A percentile compares a stretch with the other conserved stretches of the same genome.
These are phyloP conservation scores for Peniophora sp. DNA, from an alignment of 1,284 basidiomycete species.

Conservation along the genomic window DNA sequence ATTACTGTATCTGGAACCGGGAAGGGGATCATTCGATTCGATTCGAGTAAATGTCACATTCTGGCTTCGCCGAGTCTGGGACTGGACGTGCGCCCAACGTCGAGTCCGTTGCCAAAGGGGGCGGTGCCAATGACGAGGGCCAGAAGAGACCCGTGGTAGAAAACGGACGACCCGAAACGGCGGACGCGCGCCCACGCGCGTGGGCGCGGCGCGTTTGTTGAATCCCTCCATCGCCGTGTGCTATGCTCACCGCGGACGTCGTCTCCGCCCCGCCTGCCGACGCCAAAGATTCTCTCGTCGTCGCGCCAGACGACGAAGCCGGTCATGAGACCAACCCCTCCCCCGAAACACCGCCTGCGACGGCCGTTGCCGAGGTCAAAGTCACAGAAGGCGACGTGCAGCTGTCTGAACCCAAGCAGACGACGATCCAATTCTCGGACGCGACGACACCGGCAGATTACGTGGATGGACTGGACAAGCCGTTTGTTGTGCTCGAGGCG, in stretches of 20 bases:
- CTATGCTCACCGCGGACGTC: neutral
- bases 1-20: neutral
- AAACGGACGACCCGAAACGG: too few relatives aligned
- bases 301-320: neutral
- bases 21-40: neutral
- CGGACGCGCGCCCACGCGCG: too few relatives aligned
- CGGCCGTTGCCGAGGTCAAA: neutral
- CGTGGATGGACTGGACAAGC: neutral
- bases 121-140: too few relatives aligned
- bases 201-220: too few relatives aligned
- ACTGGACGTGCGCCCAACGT: too few relatives aligned
- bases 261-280: neutral
- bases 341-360: slow-evolving; percentile 3
- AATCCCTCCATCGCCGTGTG: too few relatives aligned
- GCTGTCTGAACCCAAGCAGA: neutral
- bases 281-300: neutral
- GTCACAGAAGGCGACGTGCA: too few relatives aligned
- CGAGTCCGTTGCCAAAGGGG: too few relatives aligned
- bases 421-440: slow-evolving; percentile 1
- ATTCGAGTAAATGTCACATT: too few relatives aligned
- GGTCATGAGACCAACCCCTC: slow-evolving; percentile 1
- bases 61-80: too few relatives aligned
- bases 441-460: neutral
- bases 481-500: neutral
- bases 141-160: too few relatives aligned